A percentile compares a stretch with the other conserved stretches of the same genome.
phyloP scores from a whole-genome alignment of 352 stramenopile genomes.

The Thalassiosira delicatula region DNA sequence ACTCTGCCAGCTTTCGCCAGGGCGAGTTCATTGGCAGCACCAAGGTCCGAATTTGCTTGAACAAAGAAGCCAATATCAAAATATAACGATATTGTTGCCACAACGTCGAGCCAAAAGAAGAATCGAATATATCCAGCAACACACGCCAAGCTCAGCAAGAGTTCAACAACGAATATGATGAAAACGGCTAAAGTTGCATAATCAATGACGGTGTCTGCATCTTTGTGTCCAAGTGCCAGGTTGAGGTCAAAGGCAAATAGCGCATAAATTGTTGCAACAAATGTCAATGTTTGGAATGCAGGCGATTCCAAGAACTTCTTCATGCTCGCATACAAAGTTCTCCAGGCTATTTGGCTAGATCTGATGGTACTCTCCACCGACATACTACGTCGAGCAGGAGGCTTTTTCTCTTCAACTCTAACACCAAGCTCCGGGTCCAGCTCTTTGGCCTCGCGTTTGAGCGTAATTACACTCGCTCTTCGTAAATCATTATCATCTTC shows the following conservation, averaged over 20 bases:
- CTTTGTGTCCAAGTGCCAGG: constrained; percentile 52
- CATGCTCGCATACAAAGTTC: constrained; percentile 25
- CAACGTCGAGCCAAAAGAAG: constrained; percentile 63
- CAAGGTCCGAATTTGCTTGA: constrained; percentile 21
- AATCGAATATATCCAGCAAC: constrained; percentile 65
- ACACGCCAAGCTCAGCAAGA: constrained; percentile 54
- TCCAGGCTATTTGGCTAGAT: constrained; percentile 24
- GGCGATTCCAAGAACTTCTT: constrained; percentile 47
- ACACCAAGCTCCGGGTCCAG: constrained; percentile 48
- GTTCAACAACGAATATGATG: constrained; percentile 59
- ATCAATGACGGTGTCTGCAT: constrained; percentile 37
- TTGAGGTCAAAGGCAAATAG: constrained; percentile 69
- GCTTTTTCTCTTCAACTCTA: constrained; percentile 17
- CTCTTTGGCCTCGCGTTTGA: constrained; percentile 20
- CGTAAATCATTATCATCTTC: constrained; percentile 31
- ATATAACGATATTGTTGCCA: constrained; percentile 56
- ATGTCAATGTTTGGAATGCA: constrained; percentile 58
- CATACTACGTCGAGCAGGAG: neutral
- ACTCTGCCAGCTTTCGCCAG: constrained; percentile 57
- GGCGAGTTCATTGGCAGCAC: constrained; percentile 33
- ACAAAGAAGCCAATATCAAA: constrained; percentile 57
- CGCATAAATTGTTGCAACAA: constrained; percentile 61
- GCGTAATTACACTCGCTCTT: constrained; percentile 56
- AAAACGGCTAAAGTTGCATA: constrained; percentile 54
- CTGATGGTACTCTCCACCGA: constrained; percentile 38